phyloP scores from a whole-genome alignment of 192 early-diverging fungal genomes.

The Entrophospora sp. region DNA sequence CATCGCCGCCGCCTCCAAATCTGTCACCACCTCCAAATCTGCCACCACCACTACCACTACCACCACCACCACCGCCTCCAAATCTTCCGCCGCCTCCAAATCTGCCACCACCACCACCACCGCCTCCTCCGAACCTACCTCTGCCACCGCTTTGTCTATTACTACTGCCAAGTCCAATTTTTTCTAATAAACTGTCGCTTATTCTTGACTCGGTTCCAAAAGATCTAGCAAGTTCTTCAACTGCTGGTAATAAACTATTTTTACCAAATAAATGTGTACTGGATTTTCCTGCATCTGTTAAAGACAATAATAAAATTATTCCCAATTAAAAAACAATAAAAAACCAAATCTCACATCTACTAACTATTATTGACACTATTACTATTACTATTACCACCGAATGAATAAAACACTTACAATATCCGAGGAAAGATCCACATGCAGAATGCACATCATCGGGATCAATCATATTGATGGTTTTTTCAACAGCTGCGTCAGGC shows the following conservation, averaged over 20 bases:
- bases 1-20: conserved; percentile 2
- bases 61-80: background rate
- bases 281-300: conserved; percentile 8
- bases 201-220: conserved; percentile 22
- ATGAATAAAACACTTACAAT: conserved; percentile 47
- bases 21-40: background rate
- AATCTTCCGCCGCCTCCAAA: background rate
- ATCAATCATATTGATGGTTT: conserved; percentile 34
- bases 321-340: conserved; percentile 14
- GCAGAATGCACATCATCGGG: conserved; percentile 42
- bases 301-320: background rate
- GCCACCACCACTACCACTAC: conserved; percentile 5
- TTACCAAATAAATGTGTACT: conserved; percentile 15
- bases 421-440: conserved; percentile 54
- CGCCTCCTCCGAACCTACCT: background rate
- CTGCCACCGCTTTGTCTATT: conserved; percentile 1
- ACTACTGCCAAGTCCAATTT: background rate
- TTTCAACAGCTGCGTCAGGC: conserved; percentile 13
- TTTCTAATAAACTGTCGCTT: background rate
- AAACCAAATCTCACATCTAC: background rate
- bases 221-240: conserved; percentile 12
- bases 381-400: too few species aligned
- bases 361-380: too few species aligned
- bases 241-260: conserved; percentile 19
- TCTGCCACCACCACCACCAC: conserved; percentile 1